Conservation (phyloP, 106 monocot species). For the Hemerocallis citrina region DNA sequence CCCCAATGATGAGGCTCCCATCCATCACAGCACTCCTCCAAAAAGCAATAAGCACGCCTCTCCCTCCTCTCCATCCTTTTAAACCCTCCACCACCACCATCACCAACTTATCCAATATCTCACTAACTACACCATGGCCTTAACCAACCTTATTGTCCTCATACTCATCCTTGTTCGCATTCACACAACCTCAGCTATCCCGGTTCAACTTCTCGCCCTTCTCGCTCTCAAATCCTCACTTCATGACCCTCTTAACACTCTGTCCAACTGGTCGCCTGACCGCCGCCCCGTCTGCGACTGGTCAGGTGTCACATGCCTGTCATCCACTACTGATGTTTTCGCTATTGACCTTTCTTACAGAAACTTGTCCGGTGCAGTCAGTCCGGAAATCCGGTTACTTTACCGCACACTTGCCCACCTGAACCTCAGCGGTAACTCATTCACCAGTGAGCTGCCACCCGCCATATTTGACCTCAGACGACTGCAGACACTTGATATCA, state of each 20-base stretch:
- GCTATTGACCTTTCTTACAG: conserved; percentile 55
- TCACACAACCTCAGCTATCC: conserved; percentile 8
- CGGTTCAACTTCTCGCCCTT: conserved; percentile 44
- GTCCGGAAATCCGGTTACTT: conserved; percentile 45
- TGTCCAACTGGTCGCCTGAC: conserved; percentile 36
- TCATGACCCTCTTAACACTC: conserved; percentile 44
- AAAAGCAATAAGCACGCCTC: no score
- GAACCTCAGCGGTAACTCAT: conserved; percentile 76
- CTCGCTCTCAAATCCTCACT: conserved; percentile 63
- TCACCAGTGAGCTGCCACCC: conserved; percentile 42
- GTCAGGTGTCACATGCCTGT: conserved; percentile 51
- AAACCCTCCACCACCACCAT: not conserved
- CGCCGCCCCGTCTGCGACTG: conserved; percentile 53
- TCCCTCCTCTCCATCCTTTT: not conserved
- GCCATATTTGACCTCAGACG: conserved; percentile 49
- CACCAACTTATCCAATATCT: not conserved
- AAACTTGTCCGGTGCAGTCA: conserved; percentile 64
- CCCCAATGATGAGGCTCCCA: no score
- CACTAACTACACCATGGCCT: not conserved
- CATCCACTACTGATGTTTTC: conserved; percentile 16
- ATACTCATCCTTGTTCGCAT: not conserved
- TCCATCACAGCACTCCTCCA: no score
- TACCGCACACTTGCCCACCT: conserved; percentile 34
- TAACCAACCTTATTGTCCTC: not conserved
- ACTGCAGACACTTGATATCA: conserved; percentile 57